Conservation (phyloP, 352 stramenopile genomes). For the Globisporangium spiculum region DNA sequence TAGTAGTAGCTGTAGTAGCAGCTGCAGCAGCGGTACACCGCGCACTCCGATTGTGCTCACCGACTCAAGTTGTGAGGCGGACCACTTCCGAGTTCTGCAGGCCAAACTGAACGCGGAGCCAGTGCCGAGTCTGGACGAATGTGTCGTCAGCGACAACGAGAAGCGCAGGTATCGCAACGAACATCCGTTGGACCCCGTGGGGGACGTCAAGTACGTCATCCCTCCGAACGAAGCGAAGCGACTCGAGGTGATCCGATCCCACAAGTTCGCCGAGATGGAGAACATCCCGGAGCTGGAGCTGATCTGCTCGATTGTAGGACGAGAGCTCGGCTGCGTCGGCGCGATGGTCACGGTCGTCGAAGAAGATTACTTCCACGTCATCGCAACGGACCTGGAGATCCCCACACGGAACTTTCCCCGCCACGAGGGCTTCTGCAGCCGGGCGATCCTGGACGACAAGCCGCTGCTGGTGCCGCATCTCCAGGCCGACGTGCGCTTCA, state of each 20-base stretch:
- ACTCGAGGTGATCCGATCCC: conserved; percentile 23
- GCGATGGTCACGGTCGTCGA: conserved; percentile 47
- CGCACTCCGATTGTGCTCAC: neutral
- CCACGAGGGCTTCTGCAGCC: conserved; percentile 43
- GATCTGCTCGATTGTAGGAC: conserved; percentile 41
- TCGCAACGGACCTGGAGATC: conserved; percentile 30
- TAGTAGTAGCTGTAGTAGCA: neutral
- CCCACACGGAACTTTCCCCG: conserved; percentile 26
- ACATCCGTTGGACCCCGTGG: conserved; percentile 17
- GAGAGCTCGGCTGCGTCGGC: conserved; percentile 36
- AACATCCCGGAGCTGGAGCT: conserved; percentile 48
- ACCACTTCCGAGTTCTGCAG: neutral
- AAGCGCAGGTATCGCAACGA: conserved; percentile 2
- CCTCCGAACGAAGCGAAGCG: conserved; percentile 35
- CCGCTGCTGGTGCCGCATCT: conserved; percentile 49
- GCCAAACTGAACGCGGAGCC: neutral
- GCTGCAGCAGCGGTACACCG: neutral
- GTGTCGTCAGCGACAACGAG: neutral
- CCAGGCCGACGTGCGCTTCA: conserved; percentile 53
- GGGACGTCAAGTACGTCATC: neutral
- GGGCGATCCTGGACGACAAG: conserved; percentile 49
- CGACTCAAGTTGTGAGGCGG: neutral
- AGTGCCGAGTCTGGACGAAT: neutral
- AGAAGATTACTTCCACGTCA: conserved; percentile 34
- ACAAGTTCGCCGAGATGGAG: conserved; percentile 24